Conservation (phyloP, 2,329 filamentous ascomycete species). For the Herpotrichia juniperi region DNA sequence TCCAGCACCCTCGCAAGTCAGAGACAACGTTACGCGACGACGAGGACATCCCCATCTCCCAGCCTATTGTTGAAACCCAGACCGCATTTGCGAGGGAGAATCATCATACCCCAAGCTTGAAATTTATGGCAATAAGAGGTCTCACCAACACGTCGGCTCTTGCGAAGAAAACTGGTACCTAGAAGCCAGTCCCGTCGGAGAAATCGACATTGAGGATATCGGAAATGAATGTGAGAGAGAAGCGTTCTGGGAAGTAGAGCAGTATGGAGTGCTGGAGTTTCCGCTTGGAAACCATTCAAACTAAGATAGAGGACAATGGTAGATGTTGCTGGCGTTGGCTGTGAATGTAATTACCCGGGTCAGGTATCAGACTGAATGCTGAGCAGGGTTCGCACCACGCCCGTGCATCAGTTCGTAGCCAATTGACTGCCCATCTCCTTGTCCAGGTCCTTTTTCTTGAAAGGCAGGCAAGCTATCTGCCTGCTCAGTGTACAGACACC, state of each 20-base stretch:
- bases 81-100: constrained; percentile 37
- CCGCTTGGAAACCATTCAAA: constrained; percentile 30
- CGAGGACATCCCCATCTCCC: constrained; percentile 36
- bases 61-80: constrained; percentile 41
- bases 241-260: constrained; percentile 28
- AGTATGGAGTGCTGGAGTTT: constrained; percentile 31
- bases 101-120: constrained; percentile 27
- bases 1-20: constrained; percentile 44
- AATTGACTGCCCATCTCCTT: too few relatives aligned
- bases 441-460: too few relatives aligned
- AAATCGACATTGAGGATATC: constrained; percentile 25
- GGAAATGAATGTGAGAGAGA: constrained; percentile 26
- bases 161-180: constrained; percentile 16
- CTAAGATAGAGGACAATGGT: background rate
- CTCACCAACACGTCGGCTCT: constrained; percentile 29
- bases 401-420: too few relatives aligned
- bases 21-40: constrained; percentile 35
- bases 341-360: background rate
- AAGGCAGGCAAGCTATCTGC: too few relatives aligned
- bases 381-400: too few relatives aligned
- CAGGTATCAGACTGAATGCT: background rate
- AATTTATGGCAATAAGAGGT: constrained; percentile 31
- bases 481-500: too few relatives aligned
- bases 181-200: constrained; percentile 19
- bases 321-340: background rate